Evolutionary conservation across 345 rosid species (phyloP).

Genomic region (Adansonia digitata): DNA sequence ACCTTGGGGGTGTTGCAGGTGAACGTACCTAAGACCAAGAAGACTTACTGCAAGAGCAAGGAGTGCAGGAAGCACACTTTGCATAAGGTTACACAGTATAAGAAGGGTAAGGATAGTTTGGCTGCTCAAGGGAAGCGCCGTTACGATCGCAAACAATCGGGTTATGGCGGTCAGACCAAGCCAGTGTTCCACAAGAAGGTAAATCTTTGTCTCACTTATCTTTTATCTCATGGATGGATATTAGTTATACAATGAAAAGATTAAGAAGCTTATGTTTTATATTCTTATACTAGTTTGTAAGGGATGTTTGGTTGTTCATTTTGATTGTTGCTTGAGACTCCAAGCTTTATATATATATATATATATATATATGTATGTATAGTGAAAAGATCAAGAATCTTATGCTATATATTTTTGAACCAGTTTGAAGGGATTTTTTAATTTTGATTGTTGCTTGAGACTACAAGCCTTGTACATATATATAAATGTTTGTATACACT

Average conservation of each 20-base stretch:
- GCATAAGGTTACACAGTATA: slow-evolving; percentile 88
- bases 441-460: neutral
- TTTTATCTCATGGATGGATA: neutral
- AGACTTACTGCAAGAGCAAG: slow-evolving; percentile 78
- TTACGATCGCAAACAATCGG: slow-evolving; percentile 81
- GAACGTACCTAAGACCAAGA: slow-evolving; percentile 85
- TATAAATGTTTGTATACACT: neutral
- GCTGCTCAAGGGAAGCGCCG: slow-evolving; percentile 88
- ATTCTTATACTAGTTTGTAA: neutral
- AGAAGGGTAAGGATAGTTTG: slow-evolving; percentile 86
- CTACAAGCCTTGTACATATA: neutral
- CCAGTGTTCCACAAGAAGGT: slow-evolving; percentile 94
- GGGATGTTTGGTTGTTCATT: neutral
- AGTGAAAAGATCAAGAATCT: neutral
- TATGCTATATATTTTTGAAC: neutral
- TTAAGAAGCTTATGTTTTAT: neutral
- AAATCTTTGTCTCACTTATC: neutral
- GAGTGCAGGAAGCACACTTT: slow-evolving; percentile 83
- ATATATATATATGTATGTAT: no score
- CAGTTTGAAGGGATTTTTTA: neutral
- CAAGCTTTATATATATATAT: neutral
- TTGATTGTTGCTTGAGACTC: neutral
- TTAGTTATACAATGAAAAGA: neutral
- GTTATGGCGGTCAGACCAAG: slow-evolving; percentile 90
- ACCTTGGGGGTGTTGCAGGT: slow-evolving; percentile 48